Evolutionary conservation across 768 basidiomycete species (phyloP), one percentile per base, ranked within the genome.

Genomic region (Pleurotus tuoliensis): DNA sequence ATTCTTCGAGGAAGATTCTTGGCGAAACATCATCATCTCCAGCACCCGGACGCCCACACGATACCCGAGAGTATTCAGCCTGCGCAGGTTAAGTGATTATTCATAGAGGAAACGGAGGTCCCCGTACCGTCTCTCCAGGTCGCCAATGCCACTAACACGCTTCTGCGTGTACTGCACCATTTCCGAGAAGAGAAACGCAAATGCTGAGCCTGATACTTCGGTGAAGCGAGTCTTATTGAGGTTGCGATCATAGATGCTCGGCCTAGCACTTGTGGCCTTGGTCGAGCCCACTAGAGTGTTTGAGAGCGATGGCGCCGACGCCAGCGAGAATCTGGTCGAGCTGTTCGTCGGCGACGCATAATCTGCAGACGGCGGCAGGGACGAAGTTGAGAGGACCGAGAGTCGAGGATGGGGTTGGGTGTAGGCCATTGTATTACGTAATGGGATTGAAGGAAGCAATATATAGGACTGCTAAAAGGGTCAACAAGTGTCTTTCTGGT

Each of bases 111-210:
- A 39, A 57, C 27, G 25, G 34, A 15, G 38, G 41, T 18, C 1
- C 39, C 27, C 44, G 49, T 46, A 94, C 95, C 92, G 86, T 63
- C 90, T 82, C 72, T 99, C 97, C 59, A 99, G 79, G 71, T 98
- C 97, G 68, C 92, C 90, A 60, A 99, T 94, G 5, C 95, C 96
- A 63, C 83, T 84, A 51, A 98, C 96, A 52, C 94, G 84, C 66
- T 92, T 94, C 74, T 98, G 97, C 1, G 93, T 96, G 72, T 98
- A 98, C 69, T 94, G 89, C 1, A 99, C 88, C 11, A 94, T 78
- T 73, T 98, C 95, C 3, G 90, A 90, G 71, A 98, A 94, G 56
- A 98, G 78, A 67, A 97, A 98, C 0, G 89, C 80, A 67, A 92
- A 94, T 0, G 94, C 89, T 2, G 87, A 80, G 4, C 86, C 77